These are phyloP conservation scores for Mycocalia duriaeana DNA, from an alignment of 1,284 basidiomycete genomes.

Conservation along the genomic window DNA sequence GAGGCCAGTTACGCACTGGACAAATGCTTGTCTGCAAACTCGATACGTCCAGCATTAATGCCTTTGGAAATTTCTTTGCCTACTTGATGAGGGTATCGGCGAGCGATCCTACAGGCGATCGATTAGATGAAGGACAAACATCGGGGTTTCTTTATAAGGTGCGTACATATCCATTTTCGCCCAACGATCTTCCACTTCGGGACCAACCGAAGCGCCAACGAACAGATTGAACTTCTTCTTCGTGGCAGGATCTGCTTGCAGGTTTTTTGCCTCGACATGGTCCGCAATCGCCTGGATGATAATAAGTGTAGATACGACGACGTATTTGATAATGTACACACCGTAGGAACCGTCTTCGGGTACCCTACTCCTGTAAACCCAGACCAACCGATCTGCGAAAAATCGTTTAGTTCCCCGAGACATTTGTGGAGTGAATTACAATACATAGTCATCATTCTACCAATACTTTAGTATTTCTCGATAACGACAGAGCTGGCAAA, in stretches of 20 bases:
- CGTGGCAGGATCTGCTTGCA: slow-evolving; percentile 37
- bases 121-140: neutral
- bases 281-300: slow-evolving; percentile 40
- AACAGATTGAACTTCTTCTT: slow-evolving; percentile 48
- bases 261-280: slow-evolving; percentile 38
- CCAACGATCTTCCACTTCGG: slow-evolving; percentile 46
- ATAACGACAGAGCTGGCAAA: neutral
- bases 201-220: slow-evolving; percentile 45
- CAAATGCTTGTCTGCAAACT: slow-evolving; percentile 42
- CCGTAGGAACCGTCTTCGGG: slow-evolving; percentile 41
- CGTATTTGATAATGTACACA: slow-evolving; percentile 16
- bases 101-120: slow-evolving; percentile 32
- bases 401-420: too few relatives aligned
- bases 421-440: too few relatives aligned
- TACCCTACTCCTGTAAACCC: slow-evolving; percentile 50
- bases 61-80: slow-evolving; percentile 47
- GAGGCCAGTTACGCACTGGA: slow-evolving; percentile 28
- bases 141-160: neutral
- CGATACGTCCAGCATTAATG: slow-evolving; percentile 43
- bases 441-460: slow-evolving; percentile 41
- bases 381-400: slow-evolving; percentile 43
- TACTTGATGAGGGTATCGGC: slow-evolving; percentile 46
- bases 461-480: slow-evolving; percentile 1
- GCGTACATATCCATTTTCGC: slow-evolving; percentile 39
- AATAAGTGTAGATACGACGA: neutral